Conservation (phyloP, 2,329 filamentous ascomycete species). For the Venturia oleaginea region DNA sequence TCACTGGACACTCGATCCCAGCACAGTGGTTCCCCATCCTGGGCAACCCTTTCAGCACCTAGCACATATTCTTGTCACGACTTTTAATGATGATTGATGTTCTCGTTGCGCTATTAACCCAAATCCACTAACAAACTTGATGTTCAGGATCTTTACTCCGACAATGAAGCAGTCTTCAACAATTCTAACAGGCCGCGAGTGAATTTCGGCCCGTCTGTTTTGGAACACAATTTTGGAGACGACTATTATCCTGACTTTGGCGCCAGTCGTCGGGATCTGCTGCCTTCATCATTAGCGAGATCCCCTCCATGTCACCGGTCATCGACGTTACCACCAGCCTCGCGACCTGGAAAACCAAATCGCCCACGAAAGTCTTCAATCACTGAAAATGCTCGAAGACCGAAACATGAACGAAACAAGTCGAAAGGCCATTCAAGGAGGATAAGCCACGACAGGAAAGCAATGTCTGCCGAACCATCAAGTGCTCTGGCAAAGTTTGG, state of each 20-base stretch:
- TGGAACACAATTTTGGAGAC: constrained; percentile 58
- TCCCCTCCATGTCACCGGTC: constrained; percentile 81
- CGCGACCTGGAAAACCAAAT: constrained; percentile 60
- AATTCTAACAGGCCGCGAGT: constrained; percentile 26
- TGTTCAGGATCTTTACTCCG: constrained; percentile 24
- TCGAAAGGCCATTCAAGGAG: constrained; percentile 68
- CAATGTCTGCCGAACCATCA: constrained; percentile 75
- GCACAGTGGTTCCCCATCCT: neutral
- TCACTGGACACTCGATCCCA: too few relatives aligned
- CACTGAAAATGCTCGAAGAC: constrained; percentile 64
- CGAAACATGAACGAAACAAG: constrained; percentile 71
- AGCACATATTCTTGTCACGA: neutral
- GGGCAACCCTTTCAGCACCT: neutral
- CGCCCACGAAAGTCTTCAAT: constrained; percentile 80
- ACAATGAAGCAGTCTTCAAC: constrained; percentile 27
- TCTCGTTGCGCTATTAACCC: constrained; percentile 14
- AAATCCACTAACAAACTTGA: constrained; percentile 20
- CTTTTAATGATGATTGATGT: neutral
- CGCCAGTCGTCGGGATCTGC: constrained; percentile 60
- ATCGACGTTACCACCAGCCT: constrained; percentile 76
- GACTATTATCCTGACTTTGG: constrained; percentile 36
- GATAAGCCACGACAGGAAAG: constrained; percentile 68
- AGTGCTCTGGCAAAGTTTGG: constrained; percentile 63
- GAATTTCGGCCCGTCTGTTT: constrained; percentile 40
- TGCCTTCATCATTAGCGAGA: constrained; percentile 72